Evolutionary conservation across 78 protist species (phyloP).

Genomic region (Guillardia theta): DNA sequence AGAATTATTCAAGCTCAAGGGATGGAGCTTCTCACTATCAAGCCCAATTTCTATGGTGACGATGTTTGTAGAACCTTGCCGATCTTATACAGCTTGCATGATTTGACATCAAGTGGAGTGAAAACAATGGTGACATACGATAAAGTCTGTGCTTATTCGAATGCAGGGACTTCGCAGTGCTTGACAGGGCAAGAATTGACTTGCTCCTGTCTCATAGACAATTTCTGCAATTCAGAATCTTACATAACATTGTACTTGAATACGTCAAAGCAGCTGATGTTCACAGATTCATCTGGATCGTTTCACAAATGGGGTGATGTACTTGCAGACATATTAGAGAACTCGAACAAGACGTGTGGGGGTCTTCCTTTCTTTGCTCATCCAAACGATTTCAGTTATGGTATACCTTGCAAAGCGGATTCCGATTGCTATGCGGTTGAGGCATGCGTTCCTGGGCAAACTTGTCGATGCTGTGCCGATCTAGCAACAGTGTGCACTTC

Average conservation of each 20-base stretch:
- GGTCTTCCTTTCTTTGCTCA: neutral
- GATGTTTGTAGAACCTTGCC: neutral
- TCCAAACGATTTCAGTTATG: neutral
- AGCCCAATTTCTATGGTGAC: neutral
- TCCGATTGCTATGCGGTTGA: neutral
- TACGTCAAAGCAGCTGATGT: neutral
- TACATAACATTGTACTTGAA: neutral
- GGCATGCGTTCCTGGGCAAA: neutral
- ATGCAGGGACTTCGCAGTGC: neutral
- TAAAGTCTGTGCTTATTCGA: neutral
- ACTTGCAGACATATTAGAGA: neutral
- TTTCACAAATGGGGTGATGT: no score
- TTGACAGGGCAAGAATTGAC: neutral
- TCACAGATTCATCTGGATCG: no score
- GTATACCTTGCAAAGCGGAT: neutral
- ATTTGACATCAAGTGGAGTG: no score
- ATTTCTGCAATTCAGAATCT: neutral
- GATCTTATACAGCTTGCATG: no score
- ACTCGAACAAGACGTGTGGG: neutral
- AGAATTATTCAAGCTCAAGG: neutral
- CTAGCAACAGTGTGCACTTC: neutral
- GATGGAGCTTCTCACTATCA: neutral
- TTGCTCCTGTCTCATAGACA: neutral
- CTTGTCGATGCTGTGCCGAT: neutral
- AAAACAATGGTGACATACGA: no score